Conservation (phyloP, 2,329 filamentous ascomycete species). For the Curvularia sp. region DNA sequence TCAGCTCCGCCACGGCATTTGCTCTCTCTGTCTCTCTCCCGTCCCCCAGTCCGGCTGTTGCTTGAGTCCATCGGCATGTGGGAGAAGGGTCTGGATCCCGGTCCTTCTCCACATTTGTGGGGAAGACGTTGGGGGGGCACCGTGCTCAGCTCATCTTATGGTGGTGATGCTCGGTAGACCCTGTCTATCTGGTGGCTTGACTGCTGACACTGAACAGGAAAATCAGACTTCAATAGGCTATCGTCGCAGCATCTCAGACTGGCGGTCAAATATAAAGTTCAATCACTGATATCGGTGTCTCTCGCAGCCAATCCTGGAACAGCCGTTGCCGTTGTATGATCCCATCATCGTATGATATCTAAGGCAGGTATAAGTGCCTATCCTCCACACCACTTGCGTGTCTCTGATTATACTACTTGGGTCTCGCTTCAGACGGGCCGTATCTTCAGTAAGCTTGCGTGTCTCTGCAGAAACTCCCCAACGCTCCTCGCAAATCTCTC, state of each 20-base stretch:
- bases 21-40: no score
- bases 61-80: background rate
- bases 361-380: no score
- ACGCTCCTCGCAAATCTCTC: slow-evolving; percentile 41
- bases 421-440: background rate
- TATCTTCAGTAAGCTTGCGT: slow-evolving; percentile 9
- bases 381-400: no score
- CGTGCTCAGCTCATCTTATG: slow-evolving; percentile 2
- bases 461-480: slow-evolving; percentile 29
- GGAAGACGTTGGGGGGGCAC: background rate
- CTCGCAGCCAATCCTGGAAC: background rate
- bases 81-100: background rate
- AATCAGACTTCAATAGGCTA: background rate
- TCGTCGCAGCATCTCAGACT: slow-evolving; percentile 1
- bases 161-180: background rate
- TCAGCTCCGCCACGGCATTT: no score
- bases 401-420: background rate
- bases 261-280: background rate
- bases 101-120: background rate
- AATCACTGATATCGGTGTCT: background rate
- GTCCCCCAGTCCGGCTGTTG: background rate
- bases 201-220: background rate
- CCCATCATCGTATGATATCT: no score
- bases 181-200: no score
- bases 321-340: no score